Evolutionary conservation across 2,329 filamentous ascomycete species (phyloP).

Genomic region (Zymoseptoria tritici): DNA sequence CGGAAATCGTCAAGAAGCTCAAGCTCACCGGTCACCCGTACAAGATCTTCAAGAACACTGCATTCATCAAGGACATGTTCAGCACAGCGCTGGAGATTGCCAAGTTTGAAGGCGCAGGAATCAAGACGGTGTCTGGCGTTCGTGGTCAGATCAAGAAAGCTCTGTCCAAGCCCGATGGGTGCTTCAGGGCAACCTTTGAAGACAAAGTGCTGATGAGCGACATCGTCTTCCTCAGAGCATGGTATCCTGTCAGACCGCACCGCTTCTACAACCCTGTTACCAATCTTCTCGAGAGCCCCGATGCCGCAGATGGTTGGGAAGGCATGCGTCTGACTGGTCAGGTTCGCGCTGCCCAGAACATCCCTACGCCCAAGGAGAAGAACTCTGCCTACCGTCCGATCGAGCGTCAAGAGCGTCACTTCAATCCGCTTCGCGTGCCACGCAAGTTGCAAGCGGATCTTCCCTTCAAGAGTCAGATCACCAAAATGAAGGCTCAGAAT

Average conservation of each 20-base stretch:
- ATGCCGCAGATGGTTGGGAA: slow-evolving; percentile 55
- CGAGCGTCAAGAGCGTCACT: slow-evolving; percentile 44
- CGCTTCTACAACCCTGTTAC: slow-evolving; percentile 96
- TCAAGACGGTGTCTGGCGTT: slow-evolving; percentile 92
- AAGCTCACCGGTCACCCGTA: slow-evolving; percentile 89
- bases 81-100: slow-evolving; percentile 85
- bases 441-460: slow-evolving; percentile 72
- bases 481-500: slow-evolving; percentile 69
- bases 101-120: slow-evolving; percentile 93
- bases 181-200: slow-evolving; percentile 95
- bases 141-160: slow-evolving; percentile 96
- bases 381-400: slow-evolving; percentile 76
- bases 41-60: slow-evolving; percentile 99
- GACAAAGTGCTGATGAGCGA: slow-evolving; percentile 97
- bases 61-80: slow-evolving; percentile 99
- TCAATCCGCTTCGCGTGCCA: slow-evolving; percentile 63
- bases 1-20: slow-evolving; percentile 98
- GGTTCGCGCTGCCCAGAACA: slow-evolving; percentile 67
- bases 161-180: slow-evolving; percentile 83
- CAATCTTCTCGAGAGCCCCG: slow-evolving; percentile 65
- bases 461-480: slow-evolving; percentile 88
- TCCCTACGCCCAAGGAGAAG: slow-evolving; percentile 70
- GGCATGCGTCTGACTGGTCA: slow-evolving; percentile 92
- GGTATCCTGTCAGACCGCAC: slow-evolving; percentile 93
- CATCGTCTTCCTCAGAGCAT: slow-evolving; percentile 90